A percentile compares a stretch with the other conserved stretches of the same genome.
These are phyloP conservation scores for Evernia prunastri DNA, from an alignment of 495 filamentous ascomycete species.

Conservation along the genomic window DNA sequence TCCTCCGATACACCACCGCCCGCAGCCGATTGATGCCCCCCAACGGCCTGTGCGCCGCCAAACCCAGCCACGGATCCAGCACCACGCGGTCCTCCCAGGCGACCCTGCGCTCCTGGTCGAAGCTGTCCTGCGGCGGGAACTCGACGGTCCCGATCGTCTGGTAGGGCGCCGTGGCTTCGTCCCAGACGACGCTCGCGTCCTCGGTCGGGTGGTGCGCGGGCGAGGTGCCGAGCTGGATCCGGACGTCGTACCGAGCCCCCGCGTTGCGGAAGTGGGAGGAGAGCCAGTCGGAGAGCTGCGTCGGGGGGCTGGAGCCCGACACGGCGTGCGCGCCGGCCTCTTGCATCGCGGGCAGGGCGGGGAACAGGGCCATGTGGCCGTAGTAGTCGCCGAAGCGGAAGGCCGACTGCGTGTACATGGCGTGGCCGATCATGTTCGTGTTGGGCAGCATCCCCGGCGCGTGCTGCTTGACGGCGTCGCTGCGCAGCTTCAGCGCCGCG, in stretches of 20 bases:
- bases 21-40: slow-evolving; percentile 20
- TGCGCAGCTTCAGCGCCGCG: slow-evolving; percentile 6
- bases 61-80: slow-evolving; percentile 15
- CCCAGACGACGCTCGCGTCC: slow-evolving; percentile 20
- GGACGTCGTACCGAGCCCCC: slow-evolving; percentile 5
- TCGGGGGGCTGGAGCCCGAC: neutral
- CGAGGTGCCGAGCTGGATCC: slow-evolving; percentile 20
- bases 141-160: slow-evolving; percentile 18
- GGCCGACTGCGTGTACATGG: slow-evolving; percentile 19
- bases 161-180: slow-evolving; percentile 21
- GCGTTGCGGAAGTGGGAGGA: slow-evolving; percentile 5
- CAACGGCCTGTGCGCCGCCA: slow-evolving; percentile 17
- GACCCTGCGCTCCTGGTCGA: slow-evolving; percentile 10
- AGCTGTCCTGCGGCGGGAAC: slow-evolving; percentile 15
- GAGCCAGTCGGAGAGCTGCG: slow-evolving; percentile 16
- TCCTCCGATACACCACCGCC: slow-evolving; percentile 16
- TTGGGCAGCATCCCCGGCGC: slow-evolving; percentile 21
- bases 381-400: slow-evolving; percentile 23
- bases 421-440: slow-evolving; percentile 19
- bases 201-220: slow-evolving; percentile 21
- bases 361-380: slow-evolving; percentile 18
- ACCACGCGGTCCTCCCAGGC: slow-evolving; percentile 23
- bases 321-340: slow-evolving; percentile 3
- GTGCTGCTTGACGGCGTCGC: slow-evolving; percentile 18
- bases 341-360: slow-evolving; percentile 8